Base-by-base conservation (phyloP, 768 basidiomycete genomes). In the Hysterangium stoloniferum region DNA sequence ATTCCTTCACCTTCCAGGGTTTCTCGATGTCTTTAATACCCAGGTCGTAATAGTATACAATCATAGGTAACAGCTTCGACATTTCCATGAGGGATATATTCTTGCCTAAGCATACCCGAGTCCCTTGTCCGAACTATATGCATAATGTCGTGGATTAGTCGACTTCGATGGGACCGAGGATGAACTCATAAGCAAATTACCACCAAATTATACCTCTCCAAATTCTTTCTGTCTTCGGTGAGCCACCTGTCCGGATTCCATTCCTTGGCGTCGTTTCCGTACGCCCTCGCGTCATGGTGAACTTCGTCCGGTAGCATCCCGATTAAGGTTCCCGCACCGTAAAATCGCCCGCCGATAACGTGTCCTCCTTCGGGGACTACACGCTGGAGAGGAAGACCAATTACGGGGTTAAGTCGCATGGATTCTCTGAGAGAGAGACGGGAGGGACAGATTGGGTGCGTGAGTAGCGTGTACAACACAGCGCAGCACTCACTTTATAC, bases 181-280 rank as follows among this genome's bases (percentile, higher is more conserved):
- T 27, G 27, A 41, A 5, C 6, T n/a, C 13, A 31, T 19, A 12
- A 6, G 42, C 15, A 31, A 29, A 5, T 3, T 22, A 42, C 48
- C 22, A 31, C 37, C 11, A 50, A 15, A 38, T 28, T 50, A 29
- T 50, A 50, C 27, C 34, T 38, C 29, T 50, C 48, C 17, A 50
- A 17, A 9, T 41, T 2, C 11, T 29, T 41, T 29, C 40, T 28
- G 25, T 50, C 52, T 13, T 44, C 49, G 40, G 68, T 64, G 1
- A 68, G 57, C 68, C 68, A 70, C 4, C 68, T 52, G 46, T 69
- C 68, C 0, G 67, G 68, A 13, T 66, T 49, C 56, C 67, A 70
- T 17, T 37, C 54, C 17, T 61, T 57, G 3, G 62, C 57, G 50
- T 69, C 48, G 20, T 28, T 61, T 5, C 67, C 67, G 65, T 67